Evolutionary conservation across 352 stramenopile genomes (phyloP), one percentile per base, ranked within the genome.

Genomic region (Blastocystis sp.): DNA sequence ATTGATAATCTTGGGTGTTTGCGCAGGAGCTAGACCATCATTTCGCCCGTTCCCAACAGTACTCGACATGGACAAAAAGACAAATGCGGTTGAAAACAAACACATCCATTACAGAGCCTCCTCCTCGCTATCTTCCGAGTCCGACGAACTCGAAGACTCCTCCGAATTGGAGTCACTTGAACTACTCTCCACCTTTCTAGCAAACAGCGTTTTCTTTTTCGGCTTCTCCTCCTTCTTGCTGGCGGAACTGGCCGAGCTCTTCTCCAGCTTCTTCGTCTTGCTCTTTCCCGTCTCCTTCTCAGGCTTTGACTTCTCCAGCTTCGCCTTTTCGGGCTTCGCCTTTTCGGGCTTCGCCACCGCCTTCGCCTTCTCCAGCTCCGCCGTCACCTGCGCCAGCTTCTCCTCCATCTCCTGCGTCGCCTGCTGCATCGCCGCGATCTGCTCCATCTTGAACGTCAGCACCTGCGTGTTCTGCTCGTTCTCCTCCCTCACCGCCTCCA

Each of bases 371-470:
- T 84, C 46, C 49, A 84, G 24, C 54, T 84, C 59, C 34, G 34
- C n/a, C 7, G 54, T 75, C 9, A 84, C 9, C 18, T 76, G 34
- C 18, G 36, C 59, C 49, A 73, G 4, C 32, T 73, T 84, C 32
- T 75, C 59, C 54, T 73, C 59, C 54, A 75, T 27, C 40, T 84
- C 36, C 59, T 84, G 64, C 40, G 59, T 84, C 40, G 27, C 11
- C 51, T 73, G 9, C 40, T 84, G 36, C 73, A 84, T 84, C 32
- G 42, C 38, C 34, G 36, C 59, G 24, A 75, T 84, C 73, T 84
- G 54, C 54, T 73, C 59, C 73, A 59, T 16, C 49, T 84, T 84
- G 36, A 48, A 73, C 51, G 54, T 57, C 67, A 78, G 4, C 27
- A 78, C 24, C 49, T 78, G 67, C 11, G 18, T 61, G 42, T 78